These are phyloP conservation scores for Saccharomycodes ludwigii DNA, from an alignment of 805 yeast species.

Conservation along the genomic window DNA sequence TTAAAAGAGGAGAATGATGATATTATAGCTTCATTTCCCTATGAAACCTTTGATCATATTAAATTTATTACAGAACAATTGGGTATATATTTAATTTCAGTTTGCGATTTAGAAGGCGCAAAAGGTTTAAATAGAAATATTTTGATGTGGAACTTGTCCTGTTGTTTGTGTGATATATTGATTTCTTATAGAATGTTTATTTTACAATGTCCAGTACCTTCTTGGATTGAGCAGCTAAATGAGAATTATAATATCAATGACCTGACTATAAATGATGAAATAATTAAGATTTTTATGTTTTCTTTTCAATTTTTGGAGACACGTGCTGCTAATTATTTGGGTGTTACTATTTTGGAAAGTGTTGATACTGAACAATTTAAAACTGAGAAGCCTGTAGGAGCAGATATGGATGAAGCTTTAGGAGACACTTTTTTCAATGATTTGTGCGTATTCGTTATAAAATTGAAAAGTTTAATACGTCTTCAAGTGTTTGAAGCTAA, in stretches of 20 bases:
- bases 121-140: not conserved
- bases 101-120: slow-evolving; percentile 4
- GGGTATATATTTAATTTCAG: slow-evolving; percentile 5
- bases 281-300: slow-evolving; percentile 8
- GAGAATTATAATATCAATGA: slow-evolving; percentile 8
- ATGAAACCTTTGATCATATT: slow-evolving; percentile 2
- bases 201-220: slow-evolving; percentile 15
- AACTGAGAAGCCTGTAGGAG: slow-evolving; percentile 13
- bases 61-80: slow-evolving; percentile 10
- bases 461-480: slow-evolving; percentile 17
- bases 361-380: slow-evolving; percentile 12
- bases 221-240: slow-evolving; percentile 12
- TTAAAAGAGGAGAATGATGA: slow-evolving; percentile 1
- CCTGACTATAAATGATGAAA: slow-evolving; percentile 7
- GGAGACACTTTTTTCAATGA: slow-evolving; percentile 14
- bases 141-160: slow-evolving; percentile 12
- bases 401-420: slow-evolving; percentile 8
- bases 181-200: slow-evolving; percentile 19
- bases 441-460: slow-evolving; percentile 16
- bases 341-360: slow-evolving; percentile 14
- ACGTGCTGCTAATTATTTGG: not conserved
- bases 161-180: slow-evolving; percentile 14
- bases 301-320: slow-evolving; percentile 11
- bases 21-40: slow-evolving; percentile 3
- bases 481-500: slow-evolving; percentile 11